Base-by-base conservation (phyloP, 1,139 yeast genomes). In the Hemisphaericaspora xylofermentans region DNA sequence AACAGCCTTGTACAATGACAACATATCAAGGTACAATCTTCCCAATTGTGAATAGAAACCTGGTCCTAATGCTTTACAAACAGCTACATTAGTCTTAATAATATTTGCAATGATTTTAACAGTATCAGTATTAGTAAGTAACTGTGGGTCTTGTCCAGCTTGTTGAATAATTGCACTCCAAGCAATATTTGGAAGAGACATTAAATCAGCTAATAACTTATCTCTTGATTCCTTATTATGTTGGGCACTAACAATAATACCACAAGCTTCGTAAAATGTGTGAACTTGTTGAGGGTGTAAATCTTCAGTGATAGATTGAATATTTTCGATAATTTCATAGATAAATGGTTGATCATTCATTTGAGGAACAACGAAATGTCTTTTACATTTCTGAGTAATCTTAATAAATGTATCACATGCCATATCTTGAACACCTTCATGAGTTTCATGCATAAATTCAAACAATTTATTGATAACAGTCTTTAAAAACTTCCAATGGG, bases 341-440 rank as follows among this genome's bases (percentile, higher is more conserved):
- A 93, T 88, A 56, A 93, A 93, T 16, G 98, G 97, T 60, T 85
- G 95, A 65, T 94, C 98, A 49, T 84, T 85, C 14, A 81, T 78
- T 66, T 93, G 98, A 50, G 79, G 82, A 35, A 85, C 85, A 32
- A 93, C 96, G 66, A 94, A 93, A 63, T 93, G 98, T 50, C 91
- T 83, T 64, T 89, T 91, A 75, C 98, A 93, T 67, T 93, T 93
- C 54, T 80, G 84, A 24, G 96, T 88, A 61, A 93, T 93, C 64
- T 93, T 94, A 58, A 91, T 91, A 62, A 93, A 93, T 1, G 99
- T 93, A 64, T 93, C 98, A 73, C 98, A 93, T 8, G 99, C 98
- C 98, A 93, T 93, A 66, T 93, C 98, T 70, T 93, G 98, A 48
- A 93, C 98, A 68, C 98, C 98, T 65, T 91, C 99, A 63, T 93